phyloP scores from a whole-genome alignment of 192 early-diverging fungal genomes.

The Backusella tarrabulga region DNA sequence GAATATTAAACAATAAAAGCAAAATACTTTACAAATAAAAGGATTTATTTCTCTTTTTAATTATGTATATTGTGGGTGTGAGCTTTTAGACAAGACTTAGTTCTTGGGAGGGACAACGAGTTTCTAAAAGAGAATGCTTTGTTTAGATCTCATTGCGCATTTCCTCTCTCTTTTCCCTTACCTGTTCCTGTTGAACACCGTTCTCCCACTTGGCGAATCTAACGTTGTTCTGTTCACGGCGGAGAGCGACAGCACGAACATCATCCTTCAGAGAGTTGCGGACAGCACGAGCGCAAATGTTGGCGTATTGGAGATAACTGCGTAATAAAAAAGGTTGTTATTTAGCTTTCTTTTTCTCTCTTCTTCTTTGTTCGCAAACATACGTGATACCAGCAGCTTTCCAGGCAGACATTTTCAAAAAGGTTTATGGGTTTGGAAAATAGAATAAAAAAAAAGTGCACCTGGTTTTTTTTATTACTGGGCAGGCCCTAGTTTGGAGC shows the following conservation, averaged over 20 bases:
- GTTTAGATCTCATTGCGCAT: background rate
- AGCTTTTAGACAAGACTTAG: background rate
- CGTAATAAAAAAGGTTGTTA: background rate
- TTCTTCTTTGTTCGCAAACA: background rate
- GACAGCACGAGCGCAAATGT: constrained; percentile 77
- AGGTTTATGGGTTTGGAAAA: background rate
- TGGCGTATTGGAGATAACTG: constrained; percentile 86
- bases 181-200: constrained; percentile 78
- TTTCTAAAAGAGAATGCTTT: constrained; percentile 15
- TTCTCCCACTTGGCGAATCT: constrained; percentile 77
- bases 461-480: constrained; percentile 7
- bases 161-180: constrained; percentile 27
- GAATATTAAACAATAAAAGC: constrained; percentile 3
- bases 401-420: constrained; percentile 45
- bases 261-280: constrained; percentile 85
- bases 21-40: background rate
- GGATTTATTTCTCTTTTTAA: constrained; percentile 10
- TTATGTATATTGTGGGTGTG: background rate
- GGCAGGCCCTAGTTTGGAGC: constrained; percentile 1
- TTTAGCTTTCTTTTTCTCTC: background rate
- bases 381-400: constrained; percentile 54
- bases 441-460: constrained; percentile 2
- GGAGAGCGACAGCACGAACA: constrained; percentile 58
- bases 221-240: constrained; percentile 73
- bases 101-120: constrained; percentile 18